Evolutionary conservation across 2,329 filamentous ascomycete genomes (phyloP), one percentile per base, ranked within the genome.

Genomic region (Phialophora verrucosa): DNA sequence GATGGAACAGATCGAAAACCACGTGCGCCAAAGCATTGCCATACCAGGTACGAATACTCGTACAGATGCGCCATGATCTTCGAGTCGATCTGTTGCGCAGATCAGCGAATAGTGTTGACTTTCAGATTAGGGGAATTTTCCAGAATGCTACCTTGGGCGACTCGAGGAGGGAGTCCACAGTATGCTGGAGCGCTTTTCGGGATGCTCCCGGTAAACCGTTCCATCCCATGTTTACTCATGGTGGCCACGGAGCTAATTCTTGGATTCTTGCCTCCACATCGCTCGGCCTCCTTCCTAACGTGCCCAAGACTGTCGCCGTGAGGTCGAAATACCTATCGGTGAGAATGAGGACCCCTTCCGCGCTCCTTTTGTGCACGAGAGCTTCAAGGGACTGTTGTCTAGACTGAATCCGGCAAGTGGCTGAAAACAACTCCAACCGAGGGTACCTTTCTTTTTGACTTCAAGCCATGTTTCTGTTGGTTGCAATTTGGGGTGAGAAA

Each of bases 51-150:
- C 50, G 29, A 25, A 35, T 50, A 25, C 23, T 25, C 23, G 23
- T 25, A 2, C 31, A 54, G 49, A 27, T 25, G 47, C 32, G n/a
- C 31, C 49, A 14, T 54, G 49, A 14, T 54, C 10, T 51, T 27
- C 49, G 49, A 27, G 12, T 51, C 20, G 47, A 42, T 51, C 6
- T 10, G n/a, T 51, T 25, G 20, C 10, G 47, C 14, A 17, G 17
- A 51, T 54, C 20, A 17, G 54, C 59, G 50, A 55, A 42, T 57
- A 29, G 38, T 32, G 50, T 4, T 10, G 38, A 47, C 44, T 38
- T 61, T 55, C n/a, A 49, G 38, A 29, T 32, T 59, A 44, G 53
- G 59, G 63, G n/a, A 65, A 63, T 65, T 50, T 68, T 68, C 66
- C 62, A 65, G 66, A 68, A 68, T 62, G 59, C 59, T 49, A 51